Evolutionary conservation across 441 rosid genomes (phyloP).

Genomic region (Manihot esculenta): DNA sequence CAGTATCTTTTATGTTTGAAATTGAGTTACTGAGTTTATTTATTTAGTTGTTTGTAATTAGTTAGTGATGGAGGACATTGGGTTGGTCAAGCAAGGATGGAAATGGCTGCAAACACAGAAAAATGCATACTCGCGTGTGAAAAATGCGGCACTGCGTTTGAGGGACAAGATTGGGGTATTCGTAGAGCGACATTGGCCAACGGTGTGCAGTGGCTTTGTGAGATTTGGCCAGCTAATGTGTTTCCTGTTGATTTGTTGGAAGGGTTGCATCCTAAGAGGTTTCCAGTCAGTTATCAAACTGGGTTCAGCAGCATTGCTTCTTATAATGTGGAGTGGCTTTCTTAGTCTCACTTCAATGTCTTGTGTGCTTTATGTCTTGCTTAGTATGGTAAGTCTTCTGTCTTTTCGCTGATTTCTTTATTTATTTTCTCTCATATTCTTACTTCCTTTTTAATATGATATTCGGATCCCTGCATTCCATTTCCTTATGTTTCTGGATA

Average conservation of each 20-base stretch:
- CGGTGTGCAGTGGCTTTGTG: conserved; percentile 62
- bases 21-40: conserved; percentile 3
- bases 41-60: conserved; percentile 2
- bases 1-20: conserved; percentile 2
- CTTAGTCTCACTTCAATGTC: conserved; percentile 90
- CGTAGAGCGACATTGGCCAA: conserved; percentile 90
- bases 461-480: background rate
- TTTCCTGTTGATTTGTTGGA: conserved; percentile 71
- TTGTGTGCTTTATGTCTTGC: conserved; percentile 76
- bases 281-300: conserved; percentile 58
- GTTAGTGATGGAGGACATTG: conserved; percentile 84
- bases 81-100: conserved; percentile 85
- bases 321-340: conserved; percentile 98
- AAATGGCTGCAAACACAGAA: conserved; percentile 89
- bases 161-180: conserved; percentile 55
- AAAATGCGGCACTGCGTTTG: conserved; percentile 42
- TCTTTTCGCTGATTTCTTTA: background rate
- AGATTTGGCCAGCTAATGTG: conserved; percentile 43
- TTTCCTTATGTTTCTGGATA: background rate
- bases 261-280: conserved; percentile 67
- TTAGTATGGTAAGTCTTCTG: conserved; percentile 65
- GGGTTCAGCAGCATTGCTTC: conserved; percentile 85
- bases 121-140: conserved; percentile 45
- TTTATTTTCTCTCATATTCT: background rate
- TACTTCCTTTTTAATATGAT: background rate